phyloP scores from a whole-genome alignment of 2,329 filamentous ascomycete species.

The Penicillium psychrosexuale region DNA sequence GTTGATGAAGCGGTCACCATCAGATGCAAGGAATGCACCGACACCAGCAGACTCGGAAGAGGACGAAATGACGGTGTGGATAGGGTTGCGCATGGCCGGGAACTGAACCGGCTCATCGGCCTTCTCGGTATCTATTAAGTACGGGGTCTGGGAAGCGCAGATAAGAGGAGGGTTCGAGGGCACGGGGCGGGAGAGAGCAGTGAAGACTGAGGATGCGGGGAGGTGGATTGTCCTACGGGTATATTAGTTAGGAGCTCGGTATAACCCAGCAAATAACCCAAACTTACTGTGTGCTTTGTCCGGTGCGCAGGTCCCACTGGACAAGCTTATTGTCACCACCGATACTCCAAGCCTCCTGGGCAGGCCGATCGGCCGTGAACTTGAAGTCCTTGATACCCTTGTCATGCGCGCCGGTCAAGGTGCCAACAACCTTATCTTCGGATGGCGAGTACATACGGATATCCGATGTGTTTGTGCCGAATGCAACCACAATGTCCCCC shows the following conservation, averaged over 20 bases:
- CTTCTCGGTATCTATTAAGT: constrained; percentile 44
- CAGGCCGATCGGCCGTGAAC: constrained; percentile 43
- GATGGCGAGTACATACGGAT: constrained; percentile 50
- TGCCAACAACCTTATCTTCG: constrained; percentile 47
- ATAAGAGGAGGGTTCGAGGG: constrained; percentile 44
- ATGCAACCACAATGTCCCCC: constrained; percentile 48
- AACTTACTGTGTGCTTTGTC: constrained; percentile 43
- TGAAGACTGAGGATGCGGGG: constrained; percentile 39
- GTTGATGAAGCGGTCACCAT: constrained; percentile 51
- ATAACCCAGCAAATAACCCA: background rate
- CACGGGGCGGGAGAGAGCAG: constrained; percentile 42
- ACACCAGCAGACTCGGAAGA: constrained; percentile 33
- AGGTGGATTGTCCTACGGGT: constrained; percentile 42
- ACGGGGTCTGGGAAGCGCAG: constrained; percentile 51
- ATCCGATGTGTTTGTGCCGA: constrained; percentile 49
- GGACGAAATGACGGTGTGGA: constrained; percentile 48
- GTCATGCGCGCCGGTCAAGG: constrained; percentile 47
- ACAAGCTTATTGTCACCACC: constrained; percentile 53
- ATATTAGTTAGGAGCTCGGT: constrained; percentile 8
- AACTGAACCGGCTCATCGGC: constrained; percentile 42
- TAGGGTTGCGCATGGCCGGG: constrained; percentile 49
- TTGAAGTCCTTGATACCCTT: constrained; percentile 51
- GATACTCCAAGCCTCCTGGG: constrained; percentile 52
- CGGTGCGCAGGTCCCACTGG: constrained; percentile 51
- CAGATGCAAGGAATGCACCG: constrained; percentile 48